phyloP scores from a whole-genome alignment of 345 rosid species.

The Syzygium grande region DNA sequence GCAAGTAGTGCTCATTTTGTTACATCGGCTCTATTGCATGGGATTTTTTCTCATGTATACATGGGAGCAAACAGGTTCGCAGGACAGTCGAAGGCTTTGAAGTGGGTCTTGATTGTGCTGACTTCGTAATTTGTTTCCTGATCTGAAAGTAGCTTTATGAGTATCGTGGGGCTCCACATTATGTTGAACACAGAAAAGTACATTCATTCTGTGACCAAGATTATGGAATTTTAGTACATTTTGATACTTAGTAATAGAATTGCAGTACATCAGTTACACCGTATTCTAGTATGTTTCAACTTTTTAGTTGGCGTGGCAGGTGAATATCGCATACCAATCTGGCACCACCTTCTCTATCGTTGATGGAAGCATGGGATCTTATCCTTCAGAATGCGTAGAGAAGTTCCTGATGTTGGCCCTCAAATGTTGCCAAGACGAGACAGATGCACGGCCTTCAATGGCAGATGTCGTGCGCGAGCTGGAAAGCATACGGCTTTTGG shows the following conservation, averaged over 20 bases:
- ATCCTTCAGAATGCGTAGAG: constrained; percentile 76
- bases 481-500: constrained; percentile 54
- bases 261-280: neutral
- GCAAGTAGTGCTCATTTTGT: neutral
- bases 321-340: constrained; percentile 57
- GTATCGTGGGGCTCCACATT: neutral
- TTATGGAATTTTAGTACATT: neutral
- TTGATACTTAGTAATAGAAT: neutral
- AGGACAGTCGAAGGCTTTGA: neutral
- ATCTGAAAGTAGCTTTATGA: neutral
- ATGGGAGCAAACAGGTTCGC: neutral
- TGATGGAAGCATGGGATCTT: constrained; percentile 90
- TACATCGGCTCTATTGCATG: neutral
- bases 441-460: constrained; percentile 84
- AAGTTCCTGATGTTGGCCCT: constrained; percentile 67
- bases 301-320: constrained; percentile 23
- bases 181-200: neutral
- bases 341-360: constrained; percentile 68
- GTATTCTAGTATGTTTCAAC: neutral
- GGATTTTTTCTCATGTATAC: neutral
- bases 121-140: neutral
- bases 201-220: neutral
- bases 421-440: constrained; percentile 67
- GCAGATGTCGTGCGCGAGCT: constrained; percentile 82
- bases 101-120: neutral